Evolutionary conservation across 208 protist genomes (phyloP), one percentile per base, ranked within the genome.

Genomic region (Acanthamoeba lenticulata): DNA sequence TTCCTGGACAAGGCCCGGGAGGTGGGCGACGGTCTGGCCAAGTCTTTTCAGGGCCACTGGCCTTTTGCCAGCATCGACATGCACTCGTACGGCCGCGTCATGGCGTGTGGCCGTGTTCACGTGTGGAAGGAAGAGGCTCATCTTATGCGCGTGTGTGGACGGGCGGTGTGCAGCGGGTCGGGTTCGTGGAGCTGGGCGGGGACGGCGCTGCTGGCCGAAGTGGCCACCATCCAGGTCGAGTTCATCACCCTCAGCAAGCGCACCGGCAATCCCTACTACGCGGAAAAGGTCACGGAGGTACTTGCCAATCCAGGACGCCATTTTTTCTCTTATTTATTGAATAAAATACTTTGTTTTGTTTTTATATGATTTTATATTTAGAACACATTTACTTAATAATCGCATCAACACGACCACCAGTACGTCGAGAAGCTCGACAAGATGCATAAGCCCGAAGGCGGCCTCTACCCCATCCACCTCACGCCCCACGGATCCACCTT

Each of bases 191-290:
- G 92, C 86, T 91, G 1, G 34, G 57, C 45, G 17, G 42, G 88
- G 1, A 47, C 74, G 17, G 89, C 96, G 27, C 91, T 98, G 44
- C 89, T 98, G 0, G 40, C 97, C 17, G 97, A 98, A 77, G 36
- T 96, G 34, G 96, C 94, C 52, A 95, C 97, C 9, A 60, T 98
- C 24, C 97, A 98, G 92, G 49, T 98, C 32, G 98, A 98, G 83
- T 97, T 98, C 72, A 67, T 90, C n/a, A 89, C 91, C 34, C 94
- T 98, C 6, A 81, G 96, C 19, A 40, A 95, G 4, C 49, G 95
- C 13, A 97, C 97, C 6, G 90, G 96, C 52, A 72, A 98, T 60
- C 19, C 32, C 27, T 92, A 67, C 32, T 98, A 92, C 21, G 74
- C 44, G 2, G 21, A 96, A 0, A 93, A 91, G 19, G 95, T 77